Evolutionary conservation across 305 asterid species (phyloP), one percentile per base, ranked within the genome.

Genomic region (Ajuga reptans): DNA sequence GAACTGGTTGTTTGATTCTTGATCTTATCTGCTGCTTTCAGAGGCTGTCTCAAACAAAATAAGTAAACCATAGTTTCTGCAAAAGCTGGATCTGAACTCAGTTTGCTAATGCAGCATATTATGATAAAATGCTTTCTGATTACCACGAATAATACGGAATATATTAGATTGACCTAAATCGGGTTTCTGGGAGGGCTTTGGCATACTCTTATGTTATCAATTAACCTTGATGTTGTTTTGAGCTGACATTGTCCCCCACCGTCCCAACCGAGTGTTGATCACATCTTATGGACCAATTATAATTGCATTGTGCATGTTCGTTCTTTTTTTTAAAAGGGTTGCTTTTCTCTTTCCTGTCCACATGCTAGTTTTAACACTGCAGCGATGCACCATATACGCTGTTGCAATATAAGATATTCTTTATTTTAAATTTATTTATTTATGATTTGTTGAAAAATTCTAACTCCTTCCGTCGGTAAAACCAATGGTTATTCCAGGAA

Each of bases 401-500:
- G n/a, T 57, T 14, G 29, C 46, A 18, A 14, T 9, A 34, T 24
- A 17, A 65, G 61, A 37, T 21, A 34, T n/a, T 34, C 1, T 46
- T 8, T 9, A 8, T 8, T 9, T 39, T 18, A 7, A 31, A 21
- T 21, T 36, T 6, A 1, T 8, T 0, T 15, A 15, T 6, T 64
- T 47, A 46, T 29, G 49, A 34, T 64, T 41, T 37, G 2, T 46
- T 16, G 18, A 12, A 17, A 54, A 15, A 18, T 34, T 60, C 52
- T 71, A 39, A 69, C 49, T 65, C 53, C 18, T 42, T 29, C 24
- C 12, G 3, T 52, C 24, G 74, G 17, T 41, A 34, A n/a, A n/a
- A n/a, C 56, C 16, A 14, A 14, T 71, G 55, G 47, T 50, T 66
- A 49, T 58, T 76, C 51, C 79, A 82, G 84, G 81, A 34, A 57